Evolutionary conservation across 1,284 basidiomycete species (phyloP), one percentile per base, ranked within the genome.

Genomic region (Crepidotus sp.): DNA sequence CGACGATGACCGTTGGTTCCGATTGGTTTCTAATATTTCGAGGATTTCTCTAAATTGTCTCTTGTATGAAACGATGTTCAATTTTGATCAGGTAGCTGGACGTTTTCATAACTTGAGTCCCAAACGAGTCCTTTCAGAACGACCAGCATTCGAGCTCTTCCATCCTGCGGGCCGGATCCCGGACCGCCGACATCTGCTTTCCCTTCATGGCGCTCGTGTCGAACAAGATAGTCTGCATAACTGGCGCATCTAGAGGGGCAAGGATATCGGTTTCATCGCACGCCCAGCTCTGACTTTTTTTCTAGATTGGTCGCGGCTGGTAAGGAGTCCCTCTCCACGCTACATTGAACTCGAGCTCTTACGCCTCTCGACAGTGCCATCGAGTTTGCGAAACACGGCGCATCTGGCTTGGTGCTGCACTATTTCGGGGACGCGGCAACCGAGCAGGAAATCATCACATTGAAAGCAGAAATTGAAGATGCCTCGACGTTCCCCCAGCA

Each of bases 171-270:
- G 3, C 29, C 29, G 29, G 29, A 26, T 30, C n/a, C 29, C 29
- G 29, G 29, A 14, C 29, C 29, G 29, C 8, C 25, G n/a, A n/a
- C n/a, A 26, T 15, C 14, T 29, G n/a, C 2, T n/a, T 18, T 29
- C 15, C 15, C 38, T 19, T 25, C 29, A 74, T 74, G 69, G 57
- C 65, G 42, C 65, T 84, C 19, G 72, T 83, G 10, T 59, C 65
- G 10, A 67, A 71, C 56, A 85, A 85, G 58, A 63, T 84, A 21
- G 77, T 85, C 14, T 76, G 76, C 48, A 80, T 88, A 54, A 88
- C 84, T 10, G 85, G 86, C 24, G 71, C 80, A 14, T 83, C 81
- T n/a, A 70, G 80, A 46, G 84, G 86, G 21, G 21, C 6, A 22
- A 4, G 21, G 21, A 22, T 22, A 6, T 22, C 21, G 21, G 4